Evolutionary conservation across 2,329 filamentous ascomycete genomes (phyloP), one percentile per base, ranked within the genome.

Genomic region (Leptographium flavum): DNA sequence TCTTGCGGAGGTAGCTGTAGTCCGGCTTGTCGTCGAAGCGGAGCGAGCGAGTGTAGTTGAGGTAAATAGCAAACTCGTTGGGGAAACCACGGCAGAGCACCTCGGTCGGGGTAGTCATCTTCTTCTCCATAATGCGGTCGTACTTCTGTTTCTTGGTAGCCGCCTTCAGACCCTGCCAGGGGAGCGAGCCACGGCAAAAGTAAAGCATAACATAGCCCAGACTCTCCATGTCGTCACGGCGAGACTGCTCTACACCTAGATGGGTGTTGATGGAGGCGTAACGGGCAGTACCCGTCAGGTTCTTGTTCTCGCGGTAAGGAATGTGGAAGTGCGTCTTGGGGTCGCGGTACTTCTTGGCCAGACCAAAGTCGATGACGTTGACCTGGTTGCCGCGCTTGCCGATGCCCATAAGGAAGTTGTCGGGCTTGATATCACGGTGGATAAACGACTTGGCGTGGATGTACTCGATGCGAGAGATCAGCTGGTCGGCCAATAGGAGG

Each of bases 61-160:
- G 77, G 67, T 98, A 98, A 66, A 96, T 96, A 71, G 90, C 88
- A 58, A 98, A 98, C 70, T 98, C 92, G 66, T 96, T 95, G 57
- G 92, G 92, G 74, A 98, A 96, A 55, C 92, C 92, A 64, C 90
- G 87, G 81, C 92, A 98, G 42, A 98, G 85, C 41, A 95, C 88
- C 69, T 98, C 90, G 56, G 90, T 96, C 9, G 92, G 88, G 3
- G 92, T 98, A 14, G 92, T 98, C 92, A 96, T 96, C 86, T 98
- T 98, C 82, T 98, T 98, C 76, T 98, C 92, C 90, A 96, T 96
- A 70, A 98, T 98, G 54, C 90, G 81, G 69, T 98, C 92, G 63
- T 98, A 96, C 74, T 98, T 98, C 73, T 96, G 90, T 81, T 95
- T 95, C 81, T 95, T 95, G 55, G 88, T 95, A 56, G 90, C 90